Conservation (phyloP, 352 stramenopile species). For the Aphanomyces euteiches region DNA sequence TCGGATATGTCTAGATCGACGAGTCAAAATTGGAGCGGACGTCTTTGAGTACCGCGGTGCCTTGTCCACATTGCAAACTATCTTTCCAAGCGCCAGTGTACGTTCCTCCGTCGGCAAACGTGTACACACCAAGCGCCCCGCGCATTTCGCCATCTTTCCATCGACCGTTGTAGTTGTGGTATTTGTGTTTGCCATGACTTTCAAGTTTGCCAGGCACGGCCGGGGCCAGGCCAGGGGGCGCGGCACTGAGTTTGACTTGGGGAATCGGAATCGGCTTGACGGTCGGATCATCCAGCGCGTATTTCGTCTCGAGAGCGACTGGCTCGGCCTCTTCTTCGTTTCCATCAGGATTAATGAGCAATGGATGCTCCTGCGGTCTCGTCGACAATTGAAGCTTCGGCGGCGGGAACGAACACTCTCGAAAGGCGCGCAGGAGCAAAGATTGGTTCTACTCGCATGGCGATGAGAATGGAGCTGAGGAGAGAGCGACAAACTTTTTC, state of each 20-base stretch:
- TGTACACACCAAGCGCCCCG: constrained; percentile 55
- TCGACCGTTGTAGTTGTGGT: constrained; percentile 61
- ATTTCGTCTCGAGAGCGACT: constrained; percentile 27
- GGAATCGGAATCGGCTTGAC: constrained; percentile 46
- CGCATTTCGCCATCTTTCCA: constrained; percentile 73
- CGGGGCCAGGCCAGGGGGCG: constrained; percentile 55
- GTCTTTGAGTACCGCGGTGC: constrained; percentile 40
- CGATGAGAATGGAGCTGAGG: neutral
- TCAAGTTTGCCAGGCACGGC: constrained; percentile 57
- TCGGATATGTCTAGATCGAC: constrained; percentile 16
- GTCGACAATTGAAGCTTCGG: constrained; percentile 34
- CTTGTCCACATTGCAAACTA: constrained; percentile 42
- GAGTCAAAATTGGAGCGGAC: neutral
- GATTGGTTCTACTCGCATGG: constrained; percentile 43
- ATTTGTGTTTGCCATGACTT: constrained; percentile 59
- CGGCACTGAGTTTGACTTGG: constrained; percentile 35
- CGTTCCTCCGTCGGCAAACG: constrained; percentile 65
- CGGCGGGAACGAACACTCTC: constrained; percentile 55
- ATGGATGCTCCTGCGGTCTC: neutral
- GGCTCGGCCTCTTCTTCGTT: constrained; percentile 30
- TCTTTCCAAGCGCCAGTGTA: constrained; percentile 57
- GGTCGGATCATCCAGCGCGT: constrained; percentile 42
- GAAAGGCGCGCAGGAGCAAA: constrained; percentile 59
- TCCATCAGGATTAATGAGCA: constrained; percentile 30
- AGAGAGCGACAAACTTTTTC: neutral